Evolutionary conservation across 495 filamentous ascomycete species (phyloP), one percentile per base, ranked within the genome.

Genomic region (Chaetomidium leptoderma): DNA sequence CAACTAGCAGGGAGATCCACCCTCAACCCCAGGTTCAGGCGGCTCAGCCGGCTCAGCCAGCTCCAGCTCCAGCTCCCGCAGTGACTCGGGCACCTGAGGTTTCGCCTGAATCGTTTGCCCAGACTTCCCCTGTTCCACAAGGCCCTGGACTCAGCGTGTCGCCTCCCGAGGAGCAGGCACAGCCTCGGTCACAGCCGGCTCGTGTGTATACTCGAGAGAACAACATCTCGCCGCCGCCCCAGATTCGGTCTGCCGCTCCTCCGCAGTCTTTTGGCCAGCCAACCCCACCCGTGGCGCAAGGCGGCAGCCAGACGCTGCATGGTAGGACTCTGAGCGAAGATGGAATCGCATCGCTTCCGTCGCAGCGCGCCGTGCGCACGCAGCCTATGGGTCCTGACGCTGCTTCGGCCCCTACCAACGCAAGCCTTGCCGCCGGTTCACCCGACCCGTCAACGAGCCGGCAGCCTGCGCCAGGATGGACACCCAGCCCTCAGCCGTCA

Each of bases 401-500:
- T 11, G 33, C 39, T 24, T 49, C 63, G 5, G 48, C 51, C n/a
- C 21, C 58, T 14, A 55, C 65, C 4, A 57, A 56, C 39, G 43
- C 37, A 11, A 44, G 48, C 19, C 37, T 48, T 7, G 36, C 40
- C 11, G 46, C 42, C 14, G 56, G 47, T 23, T 53, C 60, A 36
- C 39, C 43, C 11, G 63, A 66, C 44, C 36, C 58, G 3, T 61
- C 66, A 5, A 61, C 68, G 0, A 68, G 64, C 59, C 65, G 68
- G 9, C 66, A 67, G 19, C 55, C 68, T 23, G 51, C 57, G 16
- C 66, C 70, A 1, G 63, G 66, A 6, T 67, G 74, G 13, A 66
- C 61, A 39, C 63, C 76, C 3, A 75, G 72, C 45, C 71, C 71
- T 4, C 68, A 70, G 45, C 70, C 73, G 1, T 36, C 60, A 0